Percentiles rank a stretch among this genome's conserved stretches.
Conservation (phyloP, 805 yeast genomes). For the Metschnikowia santaceciliae region DNA sequence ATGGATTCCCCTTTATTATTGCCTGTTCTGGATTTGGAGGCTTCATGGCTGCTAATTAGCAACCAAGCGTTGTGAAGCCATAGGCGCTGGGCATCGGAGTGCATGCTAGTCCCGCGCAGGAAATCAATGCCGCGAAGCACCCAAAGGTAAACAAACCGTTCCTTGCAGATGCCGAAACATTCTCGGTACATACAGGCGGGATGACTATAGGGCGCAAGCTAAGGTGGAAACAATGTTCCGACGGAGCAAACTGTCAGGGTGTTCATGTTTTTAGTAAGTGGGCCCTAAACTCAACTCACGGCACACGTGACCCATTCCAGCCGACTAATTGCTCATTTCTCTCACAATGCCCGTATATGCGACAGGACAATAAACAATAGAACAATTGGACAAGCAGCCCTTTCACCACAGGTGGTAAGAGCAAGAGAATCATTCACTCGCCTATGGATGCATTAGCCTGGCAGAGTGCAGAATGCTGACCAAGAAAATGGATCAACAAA, state of each 20-base stretch:
- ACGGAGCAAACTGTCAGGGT: background rate
- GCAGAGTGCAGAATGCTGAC: background rate
- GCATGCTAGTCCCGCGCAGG: background rate
- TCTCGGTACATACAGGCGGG: background rate
- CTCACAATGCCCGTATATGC: background rate
- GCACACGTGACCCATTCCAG: background rate
- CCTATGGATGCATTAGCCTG: background rate
- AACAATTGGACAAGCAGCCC: too few relatives aligned
- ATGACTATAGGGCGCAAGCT: background rate
- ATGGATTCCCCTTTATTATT: background rate
- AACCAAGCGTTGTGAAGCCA: background rate
- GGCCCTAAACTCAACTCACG: background rate
- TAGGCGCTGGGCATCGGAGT: background rate
- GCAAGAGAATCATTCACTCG: background rate
- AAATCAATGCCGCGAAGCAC: constrained; percentile 3
- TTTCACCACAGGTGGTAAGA: too few relatives aligned
- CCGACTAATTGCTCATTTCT: too few relatives aligned
- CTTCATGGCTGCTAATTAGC: constrained; percentile 3
- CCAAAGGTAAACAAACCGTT: constrained; percentile 2
- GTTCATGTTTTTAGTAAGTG: background rate
- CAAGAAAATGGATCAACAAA: background rate
- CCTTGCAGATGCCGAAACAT: background rate
- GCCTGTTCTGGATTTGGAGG: background rate
- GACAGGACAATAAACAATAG: background rate
- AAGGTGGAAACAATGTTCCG: background rate